Conservation (phyloP, 331 rosid species). For the Rhamnella rubrinervis region DNA sequence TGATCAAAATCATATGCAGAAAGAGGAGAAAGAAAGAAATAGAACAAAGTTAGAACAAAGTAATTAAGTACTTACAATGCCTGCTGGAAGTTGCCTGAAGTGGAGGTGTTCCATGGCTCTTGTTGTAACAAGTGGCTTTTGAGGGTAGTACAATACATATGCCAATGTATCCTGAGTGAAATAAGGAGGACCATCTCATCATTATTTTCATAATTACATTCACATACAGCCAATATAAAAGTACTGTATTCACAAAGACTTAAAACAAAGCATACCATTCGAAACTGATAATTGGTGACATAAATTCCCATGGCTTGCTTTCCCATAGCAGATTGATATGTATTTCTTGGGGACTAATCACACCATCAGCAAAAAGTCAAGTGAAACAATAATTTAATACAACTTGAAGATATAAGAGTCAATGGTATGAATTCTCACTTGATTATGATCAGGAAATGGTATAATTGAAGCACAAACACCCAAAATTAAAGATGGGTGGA, state of each 20-base stretch:
- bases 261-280: slow-evolving; percentile 66
- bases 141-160: slow-evolving; percentile 97
- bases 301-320: slow-evolving; percentile 99
- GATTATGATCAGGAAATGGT: slow-evolving; percentile 98
- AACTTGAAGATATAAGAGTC: slow-evolving; percentile 4
- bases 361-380: slow-evolving; percentile 26
- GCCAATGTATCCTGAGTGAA: slow-evolving; percentile 84
- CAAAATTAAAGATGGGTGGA: slow-evolving; percentile 91
- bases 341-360: slow-evolving; percentile 92
- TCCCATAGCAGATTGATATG: slow-evolving; percentile 98
- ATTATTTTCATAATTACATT: neutral
- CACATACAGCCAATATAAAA: neutral
- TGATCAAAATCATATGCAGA: neutral
- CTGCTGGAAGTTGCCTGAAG: slow-evolving; percentile 99
- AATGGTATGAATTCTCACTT: slow-evolving; percentile 49
- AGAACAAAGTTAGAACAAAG: slow-evolving; percentile 3
- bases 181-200: neutral
- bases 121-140: slow-evolving; percentile 95
- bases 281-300: slow-evolving; percentile 96
- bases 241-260: slow-evolving; percentile 5
- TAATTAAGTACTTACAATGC: slow-evolving; percentile 72
- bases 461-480: slow-evolving; percentile 99
- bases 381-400: neutral
- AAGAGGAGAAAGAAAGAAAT: neutral
- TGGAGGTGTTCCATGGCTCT: slow-evolving; percentile 99